Percentiles rank a stretch among this genome's conserved stretches.
Evolutionary conservation across 2,329 filamentous ascomycete genomes (phyloP).

Genomic region (Venturia effusa): DNA sequence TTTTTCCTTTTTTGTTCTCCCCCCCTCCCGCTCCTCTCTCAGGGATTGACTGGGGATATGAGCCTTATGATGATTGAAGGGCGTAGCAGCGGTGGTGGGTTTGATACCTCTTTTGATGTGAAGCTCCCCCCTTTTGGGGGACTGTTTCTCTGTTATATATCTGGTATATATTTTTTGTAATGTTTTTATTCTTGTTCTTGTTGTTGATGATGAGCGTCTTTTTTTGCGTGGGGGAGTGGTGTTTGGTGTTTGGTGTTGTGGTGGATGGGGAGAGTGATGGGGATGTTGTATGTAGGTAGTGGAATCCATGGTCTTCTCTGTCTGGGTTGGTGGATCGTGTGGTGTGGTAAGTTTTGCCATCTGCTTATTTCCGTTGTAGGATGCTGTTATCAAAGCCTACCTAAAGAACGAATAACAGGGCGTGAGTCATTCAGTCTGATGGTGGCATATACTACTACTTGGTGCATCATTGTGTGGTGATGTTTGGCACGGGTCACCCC

Average conservation of each 20-base stretch:
- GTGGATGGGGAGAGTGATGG: background rate
- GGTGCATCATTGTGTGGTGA: background rate
- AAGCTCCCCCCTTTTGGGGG: background rate
- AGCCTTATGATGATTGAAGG: background rate
- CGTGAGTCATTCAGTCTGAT: background rate
- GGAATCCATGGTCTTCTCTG: too few species aligned
- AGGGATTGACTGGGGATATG: too few species aligned
- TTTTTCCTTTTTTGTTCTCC: background rate
- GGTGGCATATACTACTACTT: background rate
- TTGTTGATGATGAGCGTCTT: background rate
- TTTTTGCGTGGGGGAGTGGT: background rate
- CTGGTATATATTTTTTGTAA: background rate
- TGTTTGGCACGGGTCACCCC: background rate
- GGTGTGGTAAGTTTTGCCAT: too few species aligned
- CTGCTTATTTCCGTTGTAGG: background rate
- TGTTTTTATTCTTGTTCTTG: background rate
- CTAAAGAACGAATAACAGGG: too few species aligned
- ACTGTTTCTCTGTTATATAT: background rate
- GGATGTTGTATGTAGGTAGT: too few species aligned
- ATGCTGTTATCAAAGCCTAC: too few species aligned
- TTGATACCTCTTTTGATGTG: background rate
- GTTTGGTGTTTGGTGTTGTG: background rate
- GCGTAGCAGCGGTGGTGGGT: background rate
- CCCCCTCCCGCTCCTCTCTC: too few species aligned
- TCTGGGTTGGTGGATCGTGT: too few species aligned